Base-by-base conservation (phyloP, 2,329 filamentous ascomycete genomes). In the Achaetomium macrosporum region DNA sequence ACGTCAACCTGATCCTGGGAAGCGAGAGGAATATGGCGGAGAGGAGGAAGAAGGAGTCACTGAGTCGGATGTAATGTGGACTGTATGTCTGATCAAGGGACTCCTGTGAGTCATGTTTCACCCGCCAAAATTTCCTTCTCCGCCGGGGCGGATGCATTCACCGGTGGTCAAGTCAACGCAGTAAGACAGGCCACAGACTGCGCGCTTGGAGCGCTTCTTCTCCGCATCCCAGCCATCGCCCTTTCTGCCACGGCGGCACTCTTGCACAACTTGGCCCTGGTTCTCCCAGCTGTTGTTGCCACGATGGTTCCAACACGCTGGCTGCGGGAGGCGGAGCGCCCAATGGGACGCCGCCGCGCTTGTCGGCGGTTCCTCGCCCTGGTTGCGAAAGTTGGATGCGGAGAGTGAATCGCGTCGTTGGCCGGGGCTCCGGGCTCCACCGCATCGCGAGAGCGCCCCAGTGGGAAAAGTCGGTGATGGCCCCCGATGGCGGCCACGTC, bases 1-100 rank as follows among this genome's bases (percentile, higher is more conserved):
- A 90, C 67, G 78, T 89, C 55, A 78, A 76, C 17, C 71, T 90
- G 64, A 78, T 85, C 30, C 62, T 90, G 42, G 74, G 75, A 54
- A 75, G 79, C n/a, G 76, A 76, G 61, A 79, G 85, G 60, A 90
- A 90, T 68, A 69, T 61, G 19, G 61, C 61, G 10, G 57, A 51
- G 41, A 56, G 59, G 40, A 44, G 45, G 4, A 30, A 35, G 13
- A 42, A 30, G 25, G 42, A 37, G 19, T 8, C 42, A 36, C 12
- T 9, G 35, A n/a, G 35, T 13, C 15, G 7, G 4, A 37, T 8
- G n/a, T n/a, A 8, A 16, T n/a, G 35, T 16, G 5, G 35, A 3
- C 6, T n/a, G 13, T 37, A n/a, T n/a, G n/a, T n/a, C n/a, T n/a
- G n/a, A n/a, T n/a, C n/a, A n/a, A n/a, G 25, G 25, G 25, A 25